These are phyloP conservation scores for Patellifolia procumbens DNA, from an alignment of 179 eudicot species.

Conservation along the genomic window DNA sequence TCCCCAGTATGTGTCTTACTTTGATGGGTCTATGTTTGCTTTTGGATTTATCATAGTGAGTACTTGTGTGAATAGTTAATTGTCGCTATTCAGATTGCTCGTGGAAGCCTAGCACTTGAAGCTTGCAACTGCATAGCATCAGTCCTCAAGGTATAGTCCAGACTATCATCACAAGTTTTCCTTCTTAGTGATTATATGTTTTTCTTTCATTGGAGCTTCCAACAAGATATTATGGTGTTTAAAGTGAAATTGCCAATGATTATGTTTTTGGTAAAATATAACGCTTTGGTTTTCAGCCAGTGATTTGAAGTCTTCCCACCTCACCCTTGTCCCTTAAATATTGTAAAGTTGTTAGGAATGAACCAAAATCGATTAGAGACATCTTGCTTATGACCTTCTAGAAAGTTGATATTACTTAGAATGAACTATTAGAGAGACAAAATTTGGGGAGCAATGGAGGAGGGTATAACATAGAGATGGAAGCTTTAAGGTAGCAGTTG, in stretches of 20 bases:
- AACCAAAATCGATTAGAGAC: background rate
- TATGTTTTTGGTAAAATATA: background rate
- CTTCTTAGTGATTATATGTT: background rate
- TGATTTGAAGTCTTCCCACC: background rate
- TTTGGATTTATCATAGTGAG: background rate
- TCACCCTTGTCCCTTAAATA: background rate
- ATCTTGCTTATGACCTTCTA: background rate
- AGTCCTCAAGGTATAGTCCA: conserved; percentile 41
- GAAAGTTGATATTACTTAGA: background rate
- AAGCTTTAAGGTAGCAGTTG: background rate
- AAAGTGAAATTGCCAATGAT: background rate
- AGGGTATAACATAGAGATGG: background rate
- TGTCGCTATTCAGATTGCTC: conserved; percentile 44
- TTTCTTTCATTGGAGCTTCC: background rate
- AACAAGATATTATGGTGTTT: conserved; percentile 1
- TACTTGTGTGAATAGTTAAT: conserved; percentile 18
- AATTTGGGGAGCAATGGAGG: background rate
- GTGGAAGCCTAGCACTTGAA: conserved; percentile 71
- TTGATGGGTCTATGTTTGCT: conserved; percentile 7
- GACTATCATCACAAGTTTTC: background rate
- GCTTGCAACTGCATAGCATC: conserved; percentile 68
- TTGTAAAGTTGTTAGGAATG: background rate
- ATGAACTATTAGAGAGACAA: background rate
- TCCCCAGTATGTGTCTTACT: conserved; percentile 37
- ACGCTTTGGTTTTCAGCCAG: background rate